A percentile compares a stretch with the other conserved stretches of the same genome.
These are phyloP conservation scores for Podaxis pistillaris DNA, from an alignment of 768 basidiomycete genomes.

Conservation along the genomic window DNA sequence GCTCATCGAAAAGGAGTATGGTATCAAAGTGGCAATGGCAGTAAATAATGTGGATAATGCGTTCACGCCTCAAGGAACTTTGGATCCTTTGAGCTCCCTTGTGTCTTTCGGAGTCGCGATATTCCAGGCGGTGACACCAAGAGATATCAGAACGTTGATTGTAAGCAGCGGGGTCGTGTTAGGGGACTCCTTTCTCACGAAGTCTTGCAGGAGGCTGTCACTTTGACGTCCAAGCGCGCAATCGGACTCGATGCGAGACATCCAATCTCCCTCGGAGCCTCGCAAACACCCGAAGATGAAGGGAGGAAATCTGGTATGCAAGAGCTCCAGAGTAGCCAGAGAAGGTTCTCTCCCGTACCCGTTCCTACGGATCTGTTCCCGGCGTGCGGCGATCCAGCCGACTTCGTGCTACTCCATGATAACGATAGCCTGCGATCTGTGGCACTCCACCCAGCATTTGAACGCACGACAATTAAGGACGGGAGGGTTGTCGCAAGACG, in stretches of 20 bases:
- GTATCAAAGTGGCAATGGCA: conserved; percentile 51
- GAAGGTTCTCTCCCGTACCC: not conserved
- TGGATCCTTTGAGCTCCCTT: conserved; percentile 55
- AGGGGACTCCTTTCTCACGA: not conserved
- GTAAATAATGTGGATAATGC: conserved; percentile 69
- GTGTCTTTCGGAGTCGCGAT: conserved; percentile 57
- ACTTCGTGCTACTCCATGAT: conserved; percentile 60
- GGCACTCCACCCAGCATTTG: conserved; percentile 47
- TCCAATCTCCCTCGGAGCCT: not conserved
- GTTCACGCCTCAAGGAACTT: conserved; percentile 66
- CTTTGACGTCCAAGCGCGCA: conserved; percentile 49
- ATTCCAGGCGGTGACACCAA: conserved; percentile 54
- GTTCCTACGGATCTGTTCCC: conserved; percentile 33
- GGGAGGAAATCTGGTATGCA: not conserved
- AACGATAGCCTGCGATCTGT: conserved; percentile 41
- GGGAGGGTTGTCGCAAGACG: conserved; percentile 43
- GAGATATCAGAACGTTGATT: conserved; percentile 44
- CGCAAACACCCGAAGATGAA: not conserved
- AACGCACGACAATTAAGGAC: conserved; percentile 49
- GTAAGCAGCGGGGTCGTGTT: conserved; percentile 32
- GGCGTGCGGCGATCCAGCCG: conserved; percentile 42
- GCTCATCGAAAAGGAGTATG: conserved; percentile 40
- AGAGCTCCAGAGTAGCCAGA: not conserved
- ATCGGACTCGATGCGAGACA: conserved; percentile 30
- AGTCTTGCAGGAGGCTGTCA: conserved; percentile 41